These are phyloP conservation scores for Rugonectria rugulosa DNA, from an alignment of 2,329 filamentous ascomycete genomes.

Conservation along the genomic window DNA sequence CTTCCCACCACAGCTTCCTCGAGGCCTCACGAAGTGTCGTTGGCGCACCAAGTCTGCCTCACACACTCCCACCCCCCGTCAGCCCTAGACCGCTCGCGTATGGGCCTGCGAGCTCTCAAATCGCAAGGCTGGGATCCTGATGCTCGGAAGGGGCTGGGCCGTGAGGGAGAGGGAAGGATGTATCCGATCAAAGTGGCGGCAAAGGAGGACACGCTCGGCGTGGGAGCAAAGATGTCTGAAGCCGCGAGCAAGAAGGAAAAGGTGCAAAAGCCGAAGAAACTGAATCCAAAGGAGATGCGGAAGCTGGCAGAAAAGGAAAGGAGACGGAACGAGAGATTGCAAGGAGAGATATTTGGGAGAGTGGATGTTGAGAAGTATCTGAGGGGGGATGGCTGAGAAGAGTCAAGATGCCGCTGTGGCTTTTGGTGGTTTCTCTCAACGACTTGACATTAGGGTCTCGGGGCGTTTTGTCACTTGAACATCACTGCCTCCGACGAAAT, in stretches of 20 bases:
- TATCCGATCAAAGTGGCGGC: conserved; percentile 75
- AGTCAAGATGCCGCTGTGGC: too few species aligned
- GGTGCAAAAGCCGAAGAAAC: conserved; percentile 55
- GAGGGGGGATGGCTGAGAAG: conserved; percentile 47
- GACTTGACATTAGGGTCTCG: too few species aligned
- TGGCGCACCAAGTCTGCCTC: conserved; percentile 76
- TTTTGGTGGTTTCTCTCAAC: too few species aligned
- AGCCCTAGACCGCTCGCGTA: conserved; percentile 71
- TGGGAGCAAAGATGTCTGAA: conserved; percentile 64
- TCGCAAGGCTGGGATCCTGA: conserved; percentile 80
- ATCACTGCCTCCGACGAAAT: too few species aligned
- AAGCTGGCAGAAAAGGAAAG: conserved; percentile 68
- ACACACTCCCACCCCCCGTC: conserved; percentile 76
- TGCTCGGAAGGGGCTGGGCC: conserved; percentile 74
- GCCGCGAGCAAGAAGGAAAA: conserved; percentile 49
- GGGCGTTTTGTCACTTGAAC: too few species aligned
- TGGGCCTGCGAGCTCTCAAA: conserved; percentile 72
- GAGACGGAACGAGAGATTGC: conserved; percentile 68
- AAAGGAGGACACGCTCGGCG: conserved; percentile 78
- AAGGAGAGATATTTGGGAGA: conserved; percentile 75
- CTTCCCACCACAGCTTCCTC: conserved; percentile 43
- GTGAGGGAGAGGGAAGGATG: conserved; percentile 73
- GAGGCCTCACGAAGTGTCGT: conserved; percentile 63
- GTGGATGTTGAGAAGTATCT: conserved; percentile 82
- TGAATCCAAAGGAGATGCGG: conserved; percentile 76